These are phyloP conservation scores for Penicillium subrubescens DNA, from an alignment of 495 filamentous ascomycete genomes.

Conservation along the genomic window DNA sequence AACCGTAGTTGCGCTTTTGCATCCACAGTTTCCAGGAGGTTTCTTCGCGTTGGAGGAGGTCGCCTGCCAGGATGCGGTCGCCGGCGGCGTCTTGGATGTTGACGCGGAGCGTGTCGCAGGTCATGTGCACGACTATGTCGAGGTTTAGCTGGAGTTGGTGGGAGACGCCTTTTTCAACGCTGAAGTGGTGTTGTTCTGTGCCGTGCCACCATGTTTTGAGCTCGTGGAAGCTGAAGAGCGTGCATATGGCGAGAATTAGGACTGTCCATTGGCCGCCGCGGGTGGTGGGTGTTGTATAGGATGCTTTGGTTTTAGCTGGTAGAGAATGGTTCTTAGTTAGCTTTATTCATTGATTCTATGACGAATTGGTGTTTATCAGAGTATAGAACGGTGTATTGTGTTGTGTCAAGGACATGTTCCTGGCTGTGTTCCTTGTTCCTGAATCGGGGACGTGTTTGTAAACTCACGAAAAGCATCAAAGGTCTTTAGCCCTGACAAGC, in stretches of 20 bases:
- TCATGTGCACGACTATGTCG: slow-evolving; percentile 91
- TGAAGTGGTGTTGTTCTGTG: slow-evolving; percentile 82
- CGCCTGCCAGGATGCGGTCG: slow-evolving; percentile 83
- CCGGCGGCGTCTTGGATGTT: slow-evolving; percentile 97
- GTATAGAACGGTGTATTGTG: background rate
- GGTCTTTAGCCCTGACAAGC: slow-evolving; percentile 64
- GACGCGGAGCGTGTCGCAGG: slow-evolving; percentile 82
- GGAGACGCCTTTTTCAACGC: slow-evolving; percentile 88
- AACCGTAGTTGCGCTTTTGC: slow-evolving; percentile 67
- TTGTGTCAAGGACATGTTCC: background rate
- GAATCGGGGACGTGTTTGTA: background rate
- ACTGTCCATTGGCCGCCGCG: slow-evolving; percentile 94
- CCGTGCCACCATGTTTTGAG: slow-evolving; percentile 80
- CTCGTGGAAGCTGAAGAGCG: slow-evolving; percentile 74
- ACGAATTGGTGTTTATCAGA: background rate
- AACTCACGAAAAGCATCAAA: slow-evolving; percentile 98
- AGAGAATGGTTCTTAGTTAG: slow-evolving; percentile 3
- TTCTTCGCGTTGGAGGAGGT: slow-evolving; percentile 69
- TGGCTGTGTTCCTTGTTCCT: background rate
- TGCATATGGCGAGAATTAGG: slow-evolving; percentile 69
- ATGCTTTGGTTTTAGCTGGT: slow-evolving; percentile 91
- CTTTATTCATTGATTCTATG: background rate
- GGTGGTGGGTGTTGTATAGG: slow-evolving; percentile 78
- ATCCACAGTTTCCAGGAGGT: slow-evolving; percentile 85
- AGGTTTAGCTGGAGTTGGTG: slow-evolving; percentile 92